These are phyloP conservation scores for Stachybotrys echinatus DNA, from an alignment of 2,329 filamentous ascomycete species.

Conservation along the genomic window DNA sequence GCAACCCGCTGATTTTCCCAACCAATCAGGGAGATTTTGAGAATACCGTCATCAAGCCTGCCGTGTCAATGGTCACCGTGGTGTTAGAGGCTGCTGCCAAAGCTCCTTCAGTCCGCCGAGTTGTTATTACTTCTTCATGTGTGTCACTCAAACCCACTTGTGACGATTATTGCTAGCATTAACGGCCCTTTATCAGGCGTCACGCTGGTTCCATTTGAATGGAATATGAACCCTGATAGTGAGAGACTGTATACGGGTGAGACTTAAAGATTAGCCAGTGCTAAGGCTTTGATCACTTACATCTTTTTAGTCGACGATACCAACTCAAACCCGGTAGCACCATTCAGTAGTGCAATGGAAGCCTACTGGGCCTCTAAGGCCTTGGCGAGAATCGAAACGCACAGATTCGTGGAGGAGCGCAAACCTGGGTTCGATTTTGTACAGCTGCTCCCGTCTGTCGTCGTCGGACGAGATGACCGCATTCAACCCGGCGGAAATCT, in stretches of 20 bases:
- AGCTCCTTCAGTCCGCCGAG: constrained; percentile 4
- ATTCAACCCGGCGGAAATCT: not conserved
- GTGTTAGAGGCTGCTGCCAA: constrained; percentile 7
- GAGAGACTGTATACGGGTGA: constrained; percentile 7
- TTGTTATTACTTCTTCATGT: constrained; percentile 12
- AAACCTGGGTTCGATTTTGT: constrained; percentile 8
- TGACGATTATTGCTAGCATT: not conserved
- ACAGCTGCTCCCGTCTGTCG: constrained; percentile 9
- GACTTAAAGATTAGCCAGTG: not conserved
- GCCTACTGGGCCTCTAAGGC: constrained; percentile 11
- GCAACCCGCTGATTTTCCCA: not conserved
- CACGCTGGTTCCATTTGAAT: constrained; percentile 9
- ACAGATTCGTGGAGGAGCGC: constrained; percentile 1
- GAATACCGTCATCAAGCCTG: constrained; percentile 4
- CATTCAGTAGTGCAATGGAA: constrained; percentile 6
- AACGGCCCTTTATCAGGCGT: constrained; percentile 2
- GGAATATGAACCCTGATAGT: constrained; percentile 6
- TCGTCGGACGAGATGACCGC: constrained; percentile 8
- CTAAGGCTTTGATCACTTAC: not conserved
- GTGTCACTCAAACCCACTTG: not conserved
- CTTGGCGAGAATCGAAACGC: constrained; percentile 2
- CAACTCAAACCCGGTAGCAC: constrained; percentile 1
- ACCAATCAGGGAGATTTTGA: constrained; percentile 5
- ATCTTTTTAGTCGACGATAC: constrained; percentile 1
- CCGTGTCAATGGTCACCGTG: constrained; percentile 5